Percentiles rank a stretch among this genome's conserved stretches.
Conservation (phyloP, 495 filamentous ascomycete genomes). For the Mycothermus thermophilus region DNA sequence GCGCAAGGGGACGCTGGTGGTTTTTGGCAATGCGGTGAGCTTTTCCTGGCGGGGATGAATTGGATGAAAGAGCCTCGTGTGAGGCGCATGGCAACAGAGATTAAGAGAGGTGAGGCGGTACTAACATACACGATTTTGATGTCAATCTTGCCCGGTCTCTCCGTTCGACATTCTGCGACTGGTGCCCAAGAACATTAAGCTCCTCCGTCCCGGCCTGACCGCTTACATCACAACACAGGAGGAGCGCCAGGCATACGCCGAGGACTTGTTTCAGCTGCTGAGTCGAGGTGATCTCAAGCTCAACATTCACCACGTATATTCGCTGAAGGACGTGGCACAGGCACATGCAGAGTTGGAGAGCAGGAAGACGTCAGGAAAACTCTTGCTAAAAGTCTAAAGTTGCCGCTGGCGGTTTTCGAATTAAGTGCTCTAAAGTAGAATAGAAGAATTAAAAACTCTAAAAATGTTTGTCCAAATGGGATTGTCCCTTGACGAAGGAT, state of each 20-base stretch:
- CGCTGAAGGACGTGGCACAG: slow-evolving; percentile 57
- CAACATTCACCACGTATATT: slow-evolving; percentile 68
- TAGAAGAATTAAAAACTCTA: slow-evolving; percentile 3
- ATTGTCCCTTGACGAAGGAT: too few species aligned
- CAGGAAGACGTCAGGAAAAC: slow-evolving; percentile 72
- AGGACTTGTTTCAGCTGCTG: slow-evolving; percentile 63
- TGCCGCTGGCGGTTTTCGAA: too few species aligned
- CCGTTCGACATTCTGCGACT: slow-evolving; percentile 56
- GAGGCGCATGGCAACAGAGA: too few species aligned
- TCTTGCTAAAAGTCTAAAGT: slow-evolving; percentile 37
- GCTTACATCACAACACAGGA: slow-evolving; percentile 62
- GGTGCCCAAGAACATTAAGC: slow-evolving; percentile 64
- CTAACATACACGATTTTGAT: slow-evolving; percentile 1
- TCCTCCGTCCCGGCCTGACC: slow-evolving; percentile 62
- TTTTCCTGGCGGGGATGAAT: too few species aligned
- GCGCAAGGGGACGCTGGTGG: slow-evolving; percentile 70
- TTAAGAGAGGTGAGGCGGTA: too few species aligned
- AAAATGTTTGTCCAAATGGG: neutral
- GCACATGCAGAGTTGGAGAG: slow-evolving; percentile 77
- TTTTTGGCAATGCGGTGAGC: slow-evolving; percentile 73
- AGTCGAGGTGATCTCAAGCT: slow-evolving; percentile 53
- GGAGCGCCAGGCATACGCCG: slow-evolving; percentile 57
- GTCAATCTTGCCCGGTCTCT: slow-evolving; percentile 53
- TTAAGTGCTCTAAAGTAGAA: too few species aligned
- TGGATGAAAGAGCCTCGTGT: too few species aligned